phyloP scores from a whole-genome alignment of 2,329 filamentous ascomycete species.

The Aaosphaeria arxii region DNA sequence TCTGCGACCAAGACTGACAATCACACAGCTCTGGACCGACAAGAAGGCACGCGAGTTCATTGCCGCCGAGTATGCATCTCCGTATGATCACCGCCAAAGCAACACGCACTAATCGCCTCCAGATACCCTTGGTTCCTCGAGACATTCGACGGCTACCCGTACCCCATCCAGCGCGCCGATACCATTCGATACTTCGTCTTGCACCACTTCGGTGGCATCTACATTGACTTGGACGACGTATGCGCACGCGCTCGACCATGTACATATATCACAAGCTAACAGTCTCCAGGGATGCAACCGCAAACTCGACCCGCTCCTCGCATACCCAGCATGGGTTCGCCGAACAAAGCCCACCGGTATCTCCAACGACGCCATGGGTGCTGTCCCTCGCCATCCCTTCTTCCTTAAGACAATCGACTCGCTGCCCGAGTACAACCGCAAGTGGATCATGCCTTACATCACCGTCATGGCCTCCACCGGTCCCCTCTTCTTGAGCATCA shows the following conservation, averaged over 20 bases:
- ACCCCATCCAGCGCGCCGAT: slow-evolving; percentile 75
- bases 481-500: slow-evolving; percentile 70
- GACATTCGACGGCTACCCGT: slow-evolving; percentile 71
- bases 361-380: slow-evolving; percentile 77
- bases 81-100: neutral
- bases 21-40: slow-evolving; percentile 69
- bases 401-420: slow-evolving; percentile 67
- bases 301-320: slow-evolving; percentile 64
- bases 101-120: neutral
- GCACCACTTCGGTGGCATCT: slow-evolving; percentile 73
- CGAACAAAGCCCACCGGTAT: slow-evolving; percentile 74
- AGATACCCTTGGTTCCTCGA: slow-evolving; percentile 73
- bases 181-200: slow-evolving; percentile 78
- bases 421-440: slow-evolving; percentile 64
- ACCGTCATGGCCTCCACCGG: slow-evolving; percentile 79
- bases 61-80: slow-evolving; percentile 49
- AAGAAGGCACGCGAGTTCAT: slow-evolving; percentile 69
- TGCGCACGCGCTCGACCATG: slow-evolving; percentile 13
- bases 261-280: neutral
- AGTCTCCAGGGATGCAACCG: slow-evolving; percentile 61
- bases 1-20: slow-evolving; percentile 18
- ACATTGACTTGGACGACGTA: slow-evolving; percentile 75
- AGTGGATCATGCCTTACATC: slow-evolving; percentile 69
- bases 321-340: slow-evolving; percentile 68
- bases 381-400: slow-evolving; percentile 70